phyloP scores from a whole-genome alignment of 2,329 filamentous ascomycete species.

The Apiospora phragmitis region DNA sequence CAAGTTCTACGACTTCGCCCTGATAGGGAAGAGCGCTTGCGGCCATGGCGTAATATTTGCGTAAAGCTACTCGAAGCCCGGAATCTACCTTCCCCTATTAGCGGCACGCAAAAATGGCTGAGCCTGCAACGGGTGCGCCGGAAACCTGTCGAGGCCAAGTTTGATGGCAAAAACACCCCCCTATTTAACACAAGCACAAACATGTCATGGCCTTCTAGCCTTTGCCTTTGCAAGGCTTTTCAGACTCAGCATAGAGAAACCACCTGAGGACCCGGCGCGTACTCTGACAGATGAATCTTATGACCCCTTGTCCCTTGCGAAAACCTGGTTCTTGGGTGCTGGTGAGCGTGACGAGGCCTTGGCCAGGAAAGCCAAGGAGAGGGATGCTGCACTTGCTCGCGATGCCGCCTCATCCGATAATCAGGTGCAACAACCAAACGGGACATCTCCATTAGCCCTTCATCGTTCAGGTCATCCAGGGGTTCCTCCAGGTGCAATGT shows the following conservation, averaged over 20 bases:
- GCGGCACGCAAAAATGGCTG: conserved; percentile 47
- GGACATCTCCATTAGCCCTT: conserved; percentile 52
- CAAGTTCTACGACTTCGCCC: conserved; percentile 46
- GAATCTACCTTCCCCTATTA: conserved; percentile 45
- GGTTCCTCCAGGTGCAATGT: conserved; percentile 56
- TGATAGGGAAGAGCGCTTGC: conserved; percentile 41
- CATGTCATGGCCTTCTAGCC: conserved; percentile 54
- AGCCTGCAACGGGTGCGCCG: conserved; percentile 49
- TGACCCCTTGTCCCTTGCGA: conserved; percentile 50
- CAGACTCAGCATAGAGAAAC: conserved; percentile 41
- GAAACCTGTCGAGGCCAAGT: conserved; percentile 42
- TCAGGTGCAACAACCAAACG: conserved; percentile 44
- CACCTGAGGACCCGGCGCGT: conserved; percentile 39
- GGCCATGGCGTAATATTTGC: conserved; percentile 51
- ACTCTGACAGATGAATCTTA: conserved; percentile 42
- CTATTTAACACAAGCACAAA: conserved; percentile 36
- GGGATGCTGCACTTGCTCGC: conserved; percentile 41
- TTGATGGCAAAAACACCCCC: conserved; percentile 43
- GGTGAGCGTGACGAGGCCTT: conserved; percentile 49
- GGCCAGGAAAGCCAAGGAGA: conserved; percentile 51
- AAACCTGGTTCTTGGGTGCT: conserved; percentile 46
- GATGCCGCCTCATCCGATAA: conserved; percentile 44
- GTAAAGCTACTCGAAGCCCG: conserved; percentile 51
- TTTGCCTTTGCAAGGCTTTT: conserved; percentile 53
- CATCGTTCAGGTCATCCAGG: conserved; percentile 49